Conservation (phyloP, 345 rosid species). For the Gossypium anomalum region DNA sequence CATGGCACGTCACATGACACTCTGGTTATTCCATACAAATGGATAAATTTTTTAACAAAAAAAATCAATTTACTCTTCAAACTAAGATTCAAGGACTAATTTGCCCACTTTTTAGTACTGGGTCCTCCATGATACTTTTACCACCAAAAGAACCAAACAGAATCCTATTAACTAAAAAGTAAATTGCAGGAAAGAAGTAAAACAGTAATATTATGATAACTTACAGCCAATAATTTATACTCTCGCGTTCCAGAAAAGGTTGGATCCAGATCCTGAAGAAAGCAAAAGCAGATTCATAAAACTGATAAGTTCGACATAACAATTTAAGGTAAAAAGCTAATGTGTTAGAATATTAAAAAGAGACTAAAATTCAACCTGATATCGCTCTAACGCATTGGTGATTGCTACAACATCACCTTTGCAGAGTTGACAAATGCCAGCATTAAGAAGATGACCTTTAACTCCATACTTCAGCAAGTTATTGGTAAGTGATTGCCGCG, state of each 20-base stretch:
- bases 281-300: conserved; percentile 3
- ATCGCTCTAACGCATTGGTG: conserved; percentile 80
- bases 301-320: background rate
- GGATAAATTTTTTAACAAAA: too few relatives aligned
- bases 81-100: too few relatives aligned
- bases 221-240: conserved; percentile 61
- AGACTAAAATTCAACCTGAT: conserved; percentile 59
- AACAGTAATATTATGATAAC: conserved; percentile 3
- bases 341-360: background rate
- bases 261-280: conserved; percentile 84
- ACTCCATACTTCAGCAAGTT: conserved; percentile 95
- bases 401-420: conserved; percentile 86
- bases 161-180: background rate
- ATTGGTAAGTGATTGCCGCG: conserved; percentile 59
- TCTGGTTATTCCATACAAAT: too few relatives aligned
- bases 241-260: conserved; percentile 94
- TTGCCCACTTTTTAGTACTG: too few relatives aligned
- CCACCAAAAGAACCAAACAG: background rate
- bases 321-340: background rate
- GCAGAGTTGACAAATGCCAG: conserved; percentile 96
- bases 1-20: too few relatives aligned
- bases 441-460: conserved; percentile 98
- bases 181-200: background rate
- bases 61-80: too few relatives aligned
- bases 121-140: too few relatives aligned